Conservation (phyloP, 805 yeast genomes). For the Limtongozyma cylindracea region DNA sequence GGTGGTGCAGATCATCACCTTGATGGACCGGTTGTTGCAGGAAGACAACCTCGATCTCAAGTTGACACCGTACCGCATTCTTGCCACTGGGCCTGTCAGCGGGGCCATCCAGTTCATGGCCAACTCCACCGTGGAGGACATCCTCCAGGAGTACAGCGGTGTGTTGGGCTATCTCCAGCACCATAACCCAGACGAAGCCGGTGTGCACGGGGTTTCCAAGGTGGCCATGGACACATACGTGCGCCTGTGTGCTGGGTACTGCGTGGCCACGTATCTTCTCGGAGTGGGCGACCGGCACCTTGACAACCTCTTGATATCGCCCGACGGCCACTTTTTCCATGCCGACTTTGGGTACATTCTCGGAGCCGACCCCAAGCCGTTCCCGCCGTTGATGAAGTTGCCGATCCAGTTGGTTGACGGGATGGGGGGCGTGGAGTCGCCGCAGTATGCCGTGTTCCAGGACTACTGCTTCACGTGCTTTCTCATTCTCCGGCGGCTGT, state of each 20-base stretch:
- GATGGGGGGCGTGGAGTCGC: constrained; percentile 82
- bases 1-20: constrained; percentile 74
- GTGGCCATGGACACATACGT: constrained; percentile 84
- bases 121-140: constrained; percentile 67
- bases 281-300: constrained; percentile 97
- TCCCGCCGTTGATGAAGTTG: constrained; percentile 93
- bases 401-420: constrained; percentile 96
- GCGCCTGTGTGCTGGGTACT: constrained; percentile 90
- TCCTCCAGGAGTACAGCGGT: constrained; percentile 35
- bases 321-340: constrained; percentile 77
- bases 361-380: constrained; percentile 95
- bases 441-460: constrained; percentile 66
- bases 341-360: constrained; percentile 94
- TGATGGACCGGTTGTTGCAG: constrained; percentile 73
- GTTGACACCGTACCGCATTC: constrained; percentile 68
- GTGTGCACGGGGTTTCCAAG: constrained; percentile 33
- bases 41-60: constrained; percentile 79
- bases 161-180: constrained; percentile 45
- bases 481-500: constrained; percentile 69
- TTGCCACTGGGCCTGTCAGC: constrained; percentile 77
- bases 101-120: constrained; percentile 93
- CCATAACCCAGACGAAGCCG: no score
- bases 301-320: constrained; percentile 64
- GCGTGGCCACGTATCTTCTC: constrained; percentile 78
- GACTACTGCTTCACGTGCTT: constrained; percentile 90